Evolutionary conservation across 1,284 basidiomycete species (phyloP), one percentile per base, ranked within the genome.

Genomic region (Puccinia coronata): DNA sequence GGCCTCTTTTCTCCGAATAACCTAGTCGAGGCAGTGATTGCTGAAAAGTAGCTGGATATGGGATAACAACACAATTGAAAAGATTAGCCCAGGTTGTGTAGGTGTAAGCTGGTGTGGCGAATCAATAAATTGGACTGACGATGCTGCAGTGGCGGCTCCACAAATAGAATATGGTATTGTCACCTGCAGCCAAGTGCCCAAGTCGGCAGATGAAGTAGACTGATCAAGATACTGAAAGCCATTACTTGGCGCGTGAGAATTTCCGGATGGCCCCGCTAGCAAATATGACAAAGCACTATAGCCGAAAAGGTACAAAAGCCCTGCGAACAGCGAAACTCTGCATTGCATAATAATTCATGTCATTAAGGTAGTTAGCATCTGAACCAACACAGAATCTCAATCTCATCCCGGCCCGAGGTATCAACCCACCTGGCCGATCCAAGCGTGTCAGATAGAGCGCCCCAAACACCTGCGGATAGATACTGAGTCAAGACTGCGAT

Each of bases 21-120:
- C n/a, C 63, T 63, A 78, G 76, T 69, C 39, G 76, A 47, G 12
- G 47, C 61, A 41, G 76, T 78, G 63, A 78, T 65, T 41, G 76
- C 76, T n/a, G 76, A 47, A 69, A 78, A 78, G 51, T 53, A 78
- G 25, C 76, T 78, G 57, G 8, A 28, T 5, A 28, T 28, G 6
- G 34, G n/a, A 41, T 73, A 20, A 36, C 16, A 20, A 20, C 28
- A 20, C 25, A 6, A 31, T 6, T 73, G 14, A 18, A n/a, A n/a
- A 25, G 57, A 25, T 59, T 23, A 59, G 41, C 14, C 23, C 12
- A 63, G 11, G 4, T 61, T 55, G 9, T 36, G 47, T 28, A n/a
- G 47, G 23, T 53, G n/a, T 49, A 70, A n/a, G 2, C n/a, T 31
- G 34, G 5, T n/a, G 31, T 6, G 31, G 47, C 49, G 20, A 6